Evolutionary conservation across 2,329 filamentous ascomycete genomes (phyloP).

Genomic region (Coniochaeta sp.): DNA sequence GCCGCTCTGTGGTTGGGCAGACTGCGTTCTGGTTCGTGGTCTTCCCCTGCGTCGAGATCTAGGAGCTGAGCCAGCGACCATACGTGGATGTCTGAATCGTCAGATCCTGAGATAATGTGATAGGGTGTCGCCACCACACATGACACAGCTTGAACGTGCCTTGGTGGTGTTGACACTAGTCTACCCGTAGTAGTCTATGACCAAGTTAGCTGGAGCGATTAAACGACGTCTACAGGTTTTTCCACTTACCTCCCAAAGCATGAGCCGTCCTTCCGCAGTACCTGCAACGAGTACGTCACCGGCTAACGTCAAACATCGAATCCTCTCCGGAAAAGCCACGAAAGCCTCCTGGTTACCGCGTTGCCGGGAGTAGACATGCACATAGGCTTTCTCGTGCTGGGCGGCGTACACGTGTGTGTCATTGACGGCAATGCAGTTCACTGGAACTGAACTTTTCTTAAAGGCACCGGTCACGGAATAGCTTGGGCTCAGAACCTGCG

Average conservation of each 20-base stretch:
- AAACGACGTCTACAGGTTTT: neutral
- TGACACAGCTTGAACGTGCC: slow-evolving; percentile 75
- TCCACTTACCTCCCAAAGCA: slow-evolving; percentile 78
- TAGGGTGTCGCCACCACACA: slow-evolving; percentile 64
- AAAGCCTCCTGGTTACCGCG: slow-evolving; percentile 83
- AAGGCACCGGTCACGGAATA: slow-evolving; percentile 68
- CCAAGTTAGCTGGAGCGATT: neutral
- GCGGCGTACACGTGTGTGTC: slow-evolving; percentile 82
- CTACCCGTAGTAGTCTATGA: slow-evolving; percentile 64
- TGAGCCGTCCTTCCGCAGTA: slow-evolving; percentile 75
- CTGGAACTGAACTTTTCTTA: slow-evolving; percentile 84
- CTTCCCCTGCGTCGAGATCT: slow-evolving; percentile 43
- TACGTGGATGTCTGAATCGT: slow-evolving; percentile 85
- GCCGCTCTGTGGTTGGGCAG: slow-evolving; percentile 71
- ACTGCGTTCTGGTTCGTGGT: slow-evolving; percentile 65
- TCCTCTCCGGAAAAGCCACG: slow-evolving; percentile 79
- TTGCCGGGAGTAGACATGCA: slow-evolving; percentile 83
- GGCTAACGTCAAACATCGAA: slow-evolving; percentile 68
- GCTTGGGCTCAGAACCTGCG: slow-evolving; percentile 73
- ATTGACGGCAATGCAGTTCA: slow-evolving; percentile 73
- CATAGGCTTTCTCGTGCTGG: slow-evolving; percentile 82
- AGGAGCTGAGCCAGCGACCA: slow-evolving; percentile 79
- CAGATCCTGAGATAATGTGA: slow-evolving; percentile 69
- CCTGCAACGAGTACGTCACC: slow-evolving; percentile 71
- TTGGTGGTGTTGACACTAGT: slow-evolving; percentile 65